A percentile compares a stretch with the other conserved stretches of the same genome.
Conservation (phyloP, 306 rosid genomes). For the Cucumis hystrix region DNA sequence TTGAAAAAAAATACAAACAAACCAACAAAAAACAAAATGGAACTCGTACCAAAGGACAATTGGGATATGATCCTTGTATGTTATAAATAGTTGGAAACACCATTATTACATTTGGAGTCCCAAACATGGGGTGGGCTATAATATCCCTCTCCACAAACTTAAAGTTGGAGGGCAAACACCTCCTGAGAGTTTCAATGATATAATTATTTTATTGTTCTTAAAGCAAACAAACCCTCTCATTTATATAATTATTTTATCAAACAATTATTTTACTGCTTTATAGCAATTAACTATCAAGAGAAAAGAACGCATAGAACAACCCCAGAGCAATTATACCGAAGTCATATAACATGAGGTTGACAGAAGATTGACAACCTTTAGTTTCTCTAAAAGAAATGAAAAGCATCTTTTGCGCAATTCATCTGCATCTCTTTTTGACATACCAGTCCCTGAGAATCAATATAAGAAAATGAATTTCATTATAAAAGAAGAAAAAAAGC, state of each 20-base stretch:
- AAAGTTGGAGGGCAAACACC: no score
- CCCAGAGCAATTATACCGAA: background rate
- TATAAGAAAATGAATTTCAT: background rate
- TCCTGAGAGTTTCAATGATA: background rate
- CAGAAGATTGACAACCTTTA: constrained; percentile 28
- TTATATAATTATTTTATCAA: background rate
- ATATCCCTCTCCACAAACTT: no score
- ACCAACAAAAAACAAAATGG: background rate
- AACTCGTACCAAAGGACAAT: background rate
- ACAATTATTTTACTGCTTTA: background rate
- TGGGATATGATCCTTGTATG: background rate
- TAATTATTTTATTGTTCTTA: no score
- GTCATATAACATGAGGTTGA: background rate
- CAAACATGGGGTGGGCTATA: no score
- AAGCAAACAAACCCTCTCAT: no score
- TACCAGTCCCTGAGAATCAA: constrained; percentile 52
- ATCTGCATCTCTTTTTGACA: constrained; percentile 46
- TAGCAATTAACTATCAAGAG: background rate
- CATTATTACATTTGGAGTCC: no score
- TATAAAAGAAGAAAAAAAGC: background rate
- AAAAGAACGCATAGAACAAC: background rate
- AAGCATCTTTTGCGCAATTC: constrained; percentile 53
- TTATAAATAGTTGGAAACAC: no score
- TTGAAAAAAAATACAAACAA: no score
- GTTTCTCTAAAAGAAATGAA: constrained; percentile 38